Base-by-base conservation (phyloP, 2,329 filamentous ascomycete species). In the Tetracladium maxilliforme region DNA sequence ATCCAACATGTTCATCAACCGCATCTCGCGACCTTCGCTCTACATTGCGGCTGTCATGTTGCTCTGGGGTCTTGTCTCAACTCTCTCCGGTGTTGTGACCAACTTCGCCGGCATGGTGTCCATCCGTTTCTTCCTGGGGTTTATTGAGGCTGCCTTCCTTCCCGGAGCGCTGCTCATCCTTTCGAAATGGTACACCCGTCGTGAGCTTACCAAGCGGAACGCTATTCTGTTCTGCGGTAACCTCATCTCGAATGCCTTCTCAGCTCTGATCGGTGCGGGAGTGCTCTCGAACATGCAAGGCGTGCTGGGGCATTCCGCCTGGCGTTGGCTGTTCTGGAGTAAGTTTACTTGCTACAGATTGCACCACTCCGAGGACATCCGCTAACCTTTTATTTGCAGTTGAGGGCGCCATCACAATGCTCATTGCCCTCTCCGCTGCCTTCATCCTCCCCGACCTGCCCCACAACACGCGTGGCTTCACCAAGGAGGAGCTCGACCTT, bases 181-280 rank as follows among this genome's bases (percentile, higher is more conserved):
- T 12, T 70, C 66, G 1, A 70, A 73, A 36, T 78, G 70, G 62
- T 78, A 78, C 44, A 76, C 70, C 2, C 58, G 69, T 23, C 58
- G 61, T 24, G 65, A 70, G 45, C 38, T 71, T 31, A 57, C 60
- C 10, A 48, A 50, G 27, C 50, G 65, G 25, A 67, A 70, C 35
- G 64, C 65, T 28, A 56, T 71, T 16, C 44, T 72, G 13, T 71
- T 70, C 44, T 64, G 64, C 31, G 64, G 65, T 3, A 69, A 68
- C 38, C 57, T 70, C 33, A 59, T 71, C 34, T 66, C 66, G 22
- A 67, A 66, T 23, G 64, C 65, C 26, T 72, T 72, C 37, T 67
- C 64, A 0, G 64, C 64, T 0, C 52, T 73, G 4, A 57, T 73
- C 21, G 67, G 57, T 4, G 64, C 65, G 1, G 68, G 63, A n/a